phyloP scores from a whole-genome alignment of 345 rosid genomes.

The Garcia nutans region DNA sequence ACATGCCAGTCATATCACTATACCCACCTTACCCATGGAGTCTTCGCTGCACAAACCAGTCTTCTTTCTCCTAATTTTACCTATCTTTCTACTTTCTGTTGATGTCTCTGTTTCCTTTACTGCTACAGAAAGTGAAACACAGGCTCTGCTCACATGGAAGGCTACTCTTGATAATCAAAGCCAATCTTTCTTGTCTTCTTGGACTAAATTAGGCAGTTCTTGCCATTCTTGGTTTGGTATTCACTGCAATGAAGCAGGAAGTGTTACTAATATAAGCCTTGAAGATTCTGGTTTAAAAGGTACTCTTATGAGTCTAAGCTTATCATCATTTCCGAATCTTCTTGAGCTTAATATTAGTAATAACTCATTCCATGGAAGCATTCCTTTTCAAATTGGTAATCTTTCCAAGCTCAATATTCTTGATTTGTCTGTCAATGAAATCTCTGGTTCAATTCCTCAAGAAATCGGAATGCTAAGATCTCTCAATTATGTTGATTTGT shows the following conservation, averaged over 20 bases:
- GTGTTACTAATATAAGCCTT: conserved; percentile 25
- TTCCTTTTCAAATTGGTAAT: neutral
- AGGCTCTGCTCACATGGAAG: neutral
- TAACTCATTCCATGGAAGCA: conserved; percentile 12
- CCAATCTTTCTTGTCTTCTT: conserved; percentile 11
- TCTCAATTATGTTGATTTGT: conserved; percentile 8
- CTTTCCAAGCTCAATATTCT: conserved; percentile 8
- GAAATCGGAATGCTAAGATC: conserved; percentile 3
- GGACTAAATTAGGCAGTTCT: neutral
- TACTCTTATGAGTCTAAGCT: conserved; percentile 19
- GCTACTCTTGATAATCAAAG: conserved; percentile 11
- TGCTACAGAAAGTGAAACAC: neutral
- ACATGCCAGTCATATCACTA: too few relatives aligned
- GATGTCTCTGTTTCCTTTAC: neutral
- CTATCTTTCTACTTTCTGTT: neutral
- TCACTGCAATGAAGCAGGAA: conserved; percentile 22
- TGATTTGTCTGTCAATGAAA: conserved; percentile 16
- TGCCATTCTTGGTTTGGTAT: conserved; percentile 31
- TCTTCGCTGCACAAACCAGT: neutral
- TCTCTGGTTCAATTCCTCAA: conserved; percentile 16
- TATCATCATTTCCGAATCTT: conserved; percentile 31
- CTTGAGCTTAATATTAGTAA: conserved; percentile 1
- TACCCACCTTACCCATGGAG: neutral
- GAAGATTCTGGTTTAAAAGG: conserved; percentile 16
- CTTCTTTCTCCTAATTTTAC: neutral